Evolutionary conservation across 768 basidiomycete genomes (phyloP).

Genomic region (Rhizopogon vinicolor): DNA sequence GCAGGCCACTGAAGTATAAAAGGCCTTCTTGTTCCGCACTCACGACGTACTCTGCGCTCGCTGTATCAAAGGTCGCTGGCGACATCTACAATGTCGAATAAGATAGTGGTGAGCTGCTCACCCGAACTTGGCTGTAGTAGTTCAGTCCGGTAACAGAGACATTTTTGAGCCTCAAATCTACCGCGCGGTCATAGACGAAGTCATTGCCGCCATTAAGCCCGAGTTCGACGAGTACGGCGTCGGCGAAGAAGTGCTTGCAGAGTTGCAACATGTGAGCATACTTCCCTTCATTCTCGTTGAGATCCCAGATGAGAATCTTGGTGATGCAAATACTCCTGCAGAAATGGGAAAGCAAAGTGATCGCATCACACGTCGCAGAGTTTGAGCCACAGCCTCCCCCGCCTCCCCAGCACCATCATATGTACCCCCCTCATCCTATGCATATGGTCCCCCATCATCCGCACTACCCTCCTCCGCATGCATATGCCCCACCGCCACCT

Average conservation of each 20-base stretch:
- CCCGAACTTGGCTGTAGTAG: slow-evolving; percentile 55
- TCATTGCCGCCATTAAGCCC: slow-evolving; percentile 78
- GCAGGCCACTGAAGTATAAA: slow-evolving; percentile 36
- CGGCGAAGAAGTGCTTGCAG: slow-evolving; percentile 82
- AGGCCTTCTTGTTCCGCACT: slow-evolving; percentile 27
- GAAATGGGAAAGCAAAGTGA: slow-evolving; percentile 97
- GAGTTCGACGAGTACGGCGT: slow-evolving; percentile 98
- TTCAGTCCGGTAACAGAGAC: slow-evolving; percentile 46
- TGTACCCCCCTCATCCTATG: slow-evolving; percentile 58
- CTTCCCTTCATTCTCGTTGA: slow-evolving; percentile 11
- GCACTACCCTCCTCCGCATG: slow-evolving; percentile 49
- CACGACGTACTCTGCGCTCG: slow-evolving; percentile 29
- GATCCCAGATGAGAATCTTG: background rate
- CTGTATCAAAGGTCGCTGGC: slow-evolving; percentile 22
- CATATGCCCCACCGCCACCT: slow-evolving; percentile 42
- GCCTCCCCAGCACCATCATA: slow-evolving; percentile 42
- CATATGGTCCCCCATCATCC: slow-evolving; percentile 52
- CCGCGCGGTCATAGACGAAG: slow-evolving; percentile 95
- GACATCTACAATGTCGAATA: slow-evolving; percentile 79
- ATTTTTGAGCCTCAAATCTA: slow-evolving; percentile 84
- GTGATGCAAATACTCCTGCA: slow-evolving; percentile 29
- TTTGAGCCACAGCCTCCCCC: slow-evolving; percentile 64
- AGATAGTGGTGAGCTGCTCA: slow-evolving; percentile 95
- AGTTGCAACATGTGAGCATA: slow-evolving; percentile 79
- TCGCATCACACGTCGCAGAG: slow-evolving; percentile 93